phyloP scores from a whole-genome alignment of 805 yeast genomes.

The Maudiozyma serrabonitensis region DNA sequence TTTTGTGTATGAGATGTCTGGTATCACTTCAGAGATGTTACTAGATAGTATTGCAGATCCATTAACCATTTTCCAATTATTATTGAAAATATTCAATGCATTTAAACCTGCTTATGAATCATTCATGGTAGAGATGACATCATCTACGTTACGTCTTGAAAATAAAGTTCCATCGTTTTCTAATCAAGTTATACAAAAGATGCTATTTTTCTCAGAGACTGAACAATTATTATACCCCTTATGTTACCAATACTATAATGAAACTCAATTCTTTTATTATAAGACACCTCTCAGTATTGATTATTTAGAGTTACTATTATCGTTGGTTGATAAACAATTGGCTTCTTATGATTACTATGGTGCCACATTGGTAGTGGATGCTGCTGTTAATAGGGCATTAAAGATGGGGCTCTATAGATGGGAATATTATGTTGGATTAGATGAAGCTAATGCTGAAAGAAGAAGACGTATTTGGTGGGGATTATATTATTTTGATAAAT shows the following conservation, averaged over 20 bases:
- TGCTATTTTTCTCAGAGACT: conserved; percentile 12
- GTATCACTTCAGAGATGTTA: conserved; percentile 9
- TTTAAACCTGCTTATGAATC: conserved; percentile 12
- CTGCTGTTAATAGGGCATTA: conserved; percentile 17
- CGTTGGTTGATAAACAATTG: conserved; percentile 16
- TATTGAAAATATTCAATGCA: conserved; percentile 14
- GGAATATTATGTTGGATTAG: conserved; percentile 29
- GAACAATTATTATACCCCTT: conserved; percentile 19
- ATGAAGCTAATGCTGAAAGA: conserved; percentile 23
- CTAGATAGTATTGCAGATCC: conserved; percentile 12
- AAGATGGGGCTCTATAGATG: conserved; percentile 25
- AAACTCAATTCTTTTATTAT: conserved; percentile 15
- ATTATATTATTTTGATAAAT: conserved; percentile 20
- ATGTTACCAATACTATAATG: conserved; percentile 17
- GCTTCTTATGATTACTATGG: conserved; percentile 22
- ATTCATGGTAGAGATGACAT: conserved; percentile 9
- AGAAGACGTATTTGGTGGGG: conserved; percentile 26
- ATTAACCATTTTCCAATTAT: conserved; percentile 15
- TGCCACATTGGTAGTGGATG: conserved; percentile 14
- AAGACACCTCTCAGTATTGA: conserved; percentile 10
- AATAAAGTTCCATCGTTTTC: background rate
- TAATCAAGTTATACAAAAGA: conserved; percentile 6
- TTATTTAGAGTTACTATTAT: conserved; percentile 21
- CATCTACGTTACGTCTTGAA: background rate
- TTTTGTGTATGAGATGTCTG: conserved; percentile 14